Base-by-base conservation (phyloP, 306 rosid genomes). In the Vachellia collinsii region DNA sequence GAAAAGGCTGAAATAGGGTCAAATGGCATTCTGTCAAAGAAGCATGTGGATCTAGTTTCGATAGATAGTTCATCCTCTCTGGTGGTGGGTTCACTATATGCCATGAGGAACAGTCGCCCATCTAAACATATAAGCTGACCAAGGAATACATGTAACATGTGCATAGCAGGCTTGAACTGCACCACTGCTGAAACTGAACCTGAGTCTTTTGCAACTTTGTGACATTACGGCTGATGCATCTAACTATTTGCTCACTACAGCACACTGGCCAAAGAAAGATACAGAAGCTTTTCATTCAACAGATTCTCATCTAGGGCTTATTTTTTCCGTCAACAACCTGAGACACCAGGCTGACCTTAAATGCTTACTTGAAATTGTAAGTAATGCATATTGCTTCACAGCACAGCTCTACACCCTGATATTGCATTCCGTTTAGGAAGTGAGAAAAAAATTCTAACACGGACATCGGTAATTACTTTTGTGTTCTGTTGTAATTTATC, bases 371-470 rank as follows among this genome's bases (percentile, higher is more conserved):
- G 78, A 78, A 68, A 62, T 68, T 19, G 74, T 70, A 25, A 42
- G 73, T 70, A 81, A 72, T 59, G 48, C 58, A 56, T 80, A 77
- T 75, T 46, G 79, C 65, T 75, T 67, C 50, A 71, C 77, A 50
- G 70, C 77, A 29, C 36, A 76, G 81, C 83, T 80, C 41, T 80
- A 72, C 37, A 68, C 82, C 48, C 48, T 36, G 76, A 83, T 73
- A 54, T 87, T 81, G 88, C 78, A 72, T 58, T 78, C 86, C 58
- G 83, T 79, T 36, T 58, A 76, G 82, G 78, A 82, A 84, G 88
- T 75, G 78, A 84, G 76, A 63, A 42, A 78, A 39, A 73, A 76
- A 58, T 84, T 76, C 72, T 75, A 77, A 81, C 70, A 77, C 81
- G 29, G 80, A 76, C 67, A 71, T 56, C 14, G 10, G 7, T 81